phyloP scores from a whole-genome alignment of 495 filamentous ascomycete genomes.

The Penicillium psychrofluorescens region DNA sequence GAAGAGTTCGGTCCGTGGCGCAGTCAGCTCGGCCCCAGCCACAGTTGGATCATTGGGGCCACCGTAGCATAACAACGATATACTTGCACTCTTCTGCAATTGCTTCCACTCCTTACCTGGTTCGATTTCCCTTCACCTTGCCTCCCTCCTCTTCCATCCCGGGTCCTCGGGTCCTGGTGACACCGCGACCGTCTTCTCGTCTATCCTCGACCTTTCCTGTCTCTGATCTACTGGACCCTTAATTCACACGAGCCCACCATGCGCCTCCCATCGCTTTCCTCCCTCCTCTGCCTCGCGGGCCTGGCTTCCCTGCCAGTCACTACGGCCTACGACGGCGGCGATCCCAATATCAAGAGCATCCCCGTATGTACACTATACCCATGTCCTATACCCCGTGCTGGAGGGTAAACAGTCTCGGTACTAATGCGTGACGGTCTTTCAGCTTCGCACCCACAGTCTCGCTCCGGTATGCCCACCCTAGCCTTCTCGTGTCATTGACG shows the following conservation, averaged over 20 bases:
- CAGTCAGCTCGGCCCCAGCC: too few species aligned
- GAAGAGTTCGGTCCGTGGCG: too few species aligned
- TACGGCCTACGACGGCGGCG: slow-evolving; percentile 26
- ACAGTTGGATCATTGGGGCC: background rate
- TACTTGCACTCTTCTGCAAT: background rate
- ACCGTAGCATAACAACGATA: slow-evolving; percentile 18
- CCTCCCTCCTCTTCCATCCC: slow-evolving; percentile 7
- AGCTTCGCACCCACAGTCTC: slow-evolving; percentile 76
- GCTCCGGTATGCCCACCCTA: slow-evolving; percentile 33
- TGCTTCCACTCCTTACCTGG: background rate
- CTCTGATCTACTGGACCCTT: slow-evolving; percentile 13
- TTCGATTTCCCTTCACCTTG: slow-evolving; percentile 6
- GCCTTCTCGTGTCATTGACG: background rate
- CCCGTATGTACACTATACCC: slow-evolving; percentile 30
- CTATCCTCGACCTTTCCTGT: slow-evolving; percentile 14
- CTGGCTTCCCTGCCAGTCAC: slow-evolving; percentile 22
- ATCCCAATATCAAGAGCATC: slow-evolving; percentile 47
- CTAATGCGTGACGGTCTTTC: slow-evolving; percentile 1
- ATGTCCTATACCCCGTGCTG: too few species aligned
- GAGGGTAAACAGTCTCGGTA: too few species aligned
- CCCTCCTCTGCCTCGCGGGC: slow-evolving; percentile 32
- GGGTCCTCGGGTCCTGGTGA: slow-evolving; percentile 24
- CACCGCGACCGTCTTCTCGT: slow-evolving; percentile 13
- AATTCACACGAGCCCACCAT: slow-evolving; percentile 15
- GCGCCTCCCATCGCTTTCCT: slow-evolving; percentile 33